Evolutionary conservation across 2,329 filamentous ascomycete species (phyloP).

Genomic region (Botrytis tulipae): DNA sequence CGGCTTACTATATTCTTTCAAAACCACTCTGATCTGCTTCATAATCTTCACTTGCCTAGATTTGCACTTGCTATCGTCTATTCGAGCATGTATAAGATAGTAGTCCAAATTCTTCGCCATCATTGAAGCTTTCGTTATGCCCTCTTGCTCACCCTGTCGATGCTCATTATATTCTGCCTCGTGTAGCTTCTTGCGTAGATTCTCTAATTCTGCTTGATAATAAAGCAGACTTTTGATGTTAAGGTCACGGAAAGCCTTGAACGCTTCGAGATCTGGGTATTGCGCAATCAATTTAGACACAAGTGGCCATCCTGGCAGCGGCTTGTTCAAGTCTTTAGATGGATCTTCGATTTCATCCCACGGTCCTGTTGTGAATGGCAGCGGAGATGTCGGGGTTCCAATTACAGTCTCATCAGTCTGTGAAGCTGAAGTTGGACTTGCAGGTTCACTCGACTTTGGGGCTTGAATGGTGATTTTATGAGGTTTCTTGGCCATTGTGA

Average conservation of each 20-base stretch:
- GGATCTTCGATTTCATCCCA: not conserved
- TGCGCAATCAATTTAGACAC: slow-evolving; percentile 19
- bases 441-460: not conserved
- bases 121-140: not conserved
- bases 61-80: not conserved
- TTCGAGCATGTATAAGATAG: not conserved
- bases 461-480: not conserved
- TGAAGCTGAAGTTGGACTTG: not conserved
- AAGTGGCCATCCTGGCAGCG: slow-evolving; percentile 22
- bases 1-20: slow-evolving; percentile 28
- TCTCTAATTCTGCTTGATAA: slow-evolving; percentile 26
- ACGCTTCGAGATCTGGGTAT: slow-evolving; percentile 23
- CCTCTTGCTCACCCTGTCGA: not conserved
- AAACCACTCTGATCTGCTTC: slow-evolving; percentile 21
- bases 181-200: slow-evolving; percentile 20
- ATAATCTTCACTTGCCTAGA: slow-evolving; percentile 22
- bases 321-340: not conserved
- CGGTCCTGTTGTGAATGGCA: not conserved
- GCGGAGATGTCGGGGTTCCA: not conserved
- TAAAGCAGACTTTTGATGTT: slow-evolving; percentile 29
- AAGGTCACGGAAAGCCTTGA: slow-evolving; percentile 25
- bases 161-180: slow-evolving; percentile 24
- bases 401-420: not conserved
- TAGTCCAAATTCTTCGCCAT: not conserved
- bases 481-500: not conserved